Base-by-base conservation (phyloP, 305 asterid genomes). In the Solanum hybrid region DNA sequence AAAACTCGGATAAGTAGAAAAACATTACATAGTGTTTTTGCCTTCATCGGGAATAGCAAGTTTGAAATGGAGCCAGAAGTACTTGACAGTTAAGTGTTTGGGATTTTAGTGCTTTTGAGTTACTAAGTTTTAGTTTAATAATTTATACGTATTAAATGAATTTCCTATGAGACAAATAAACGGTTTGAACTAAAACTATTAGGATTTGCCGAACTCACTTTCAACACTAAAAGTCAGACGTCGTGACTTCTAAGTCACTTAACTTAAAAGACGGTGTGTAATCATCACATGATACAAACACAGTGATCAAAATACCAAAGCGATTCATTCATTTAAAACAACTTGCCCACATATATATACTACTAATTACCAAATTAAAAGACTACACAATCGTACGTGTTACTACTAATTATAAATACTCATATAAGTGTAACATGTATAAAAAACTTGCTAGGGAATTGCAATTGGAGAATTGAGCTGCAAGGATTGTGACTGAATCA, bases 401-500 rank as follows among this genome's bases (percentile, higher is more conserved):
- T 40, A 39, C 84, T 29, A 5, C 39, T 26, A 9, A 22, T 46
- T 11, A 24, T 36, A 64, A 39, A 37, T 31, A 28, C 20, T 61
- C 71, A 20, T 51, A 16, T 6, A 64, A 13, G 34, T 40, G 69
- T 24, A 40, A 40, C 8, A 24, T 57, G 28, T 11, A 36, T 26
- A 89, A 42, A 64, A 16, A 18, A 18, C 31, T 11, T 51, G 34
- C 51, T 87, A 93, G 26, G 96, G 95, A 87, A 95, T 96, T 34
- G 92, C 97, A 86, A 97, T 95, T 11, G 97, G 98, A n/a, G 97
- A 91, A 88, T 35, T 75, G 64, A 91, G 69, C 81, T 94, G 98
- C 93, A 95, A 88, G 4, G 95, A 94, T 24, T 29, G 42, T 3
- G 95, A 94, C 18, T 22, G 88, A 85, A 61, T 57, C 76, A 94